Conservation (phyloP, 768 basidiomycete species). For the Suillus placidus region DNA sequence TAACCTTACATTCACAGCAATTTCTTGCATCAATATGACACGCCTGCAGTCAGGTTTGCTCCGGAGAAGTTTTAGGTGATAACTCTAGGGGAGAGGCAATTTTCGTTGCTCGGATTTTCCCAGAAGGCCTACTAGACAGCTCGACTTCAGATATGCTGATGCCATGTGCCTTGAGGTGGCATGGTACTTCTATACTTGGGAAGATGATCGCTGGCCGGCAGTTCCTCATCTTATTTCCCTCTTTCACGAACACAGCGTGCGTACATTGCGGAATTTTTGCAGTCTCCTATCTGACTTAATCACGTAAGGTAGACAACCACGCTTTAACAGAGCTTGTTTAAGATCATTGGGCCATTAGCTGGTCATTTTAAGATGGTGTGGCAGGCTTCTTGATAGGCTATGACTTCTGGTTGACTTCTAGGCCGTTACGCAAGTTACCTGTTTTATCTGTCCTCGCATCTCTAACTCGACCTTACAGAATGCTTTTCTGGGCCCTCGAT, state of each 20-base stretch:
- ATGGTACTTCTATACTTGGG: constrained; percentile 83
- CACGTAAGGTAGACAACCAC: constrained; percentile 77
- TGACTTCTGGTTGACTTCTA: constrained; percentile 30
- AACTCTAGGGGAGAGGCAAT: constrained; percentile 76
- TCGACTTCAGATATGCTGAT: neutral
- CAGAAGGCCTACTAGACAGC: constrained; percentile 55
- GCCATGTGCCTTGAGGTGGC: constrained; percentile 63
- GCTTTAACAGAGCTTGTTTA: constrained; percentile 82
- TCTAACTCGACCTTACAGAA: constrained; percentile 45
- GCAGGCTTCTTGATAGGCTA: constrained; percentile 72
- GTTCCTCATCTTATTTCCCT: constrained; percentile 60
- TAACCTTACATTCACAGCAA: no score
- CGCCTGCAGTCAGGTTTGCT: constrained; percentile 62
- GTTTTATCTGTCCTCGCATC: constrained; percentile 36
- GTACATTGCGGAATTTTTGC: constrained; percentile 13
- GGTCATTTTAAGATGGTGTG: constrained; percentile 64
- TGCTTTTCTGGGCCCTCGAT: constrained; percentile 25
- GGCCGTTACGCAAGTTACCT: neutral
- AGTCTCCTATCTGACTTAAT: constrained; percentile 4
- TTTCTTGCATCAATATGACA: no score
- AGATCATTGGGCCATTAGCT: constrained; percentile 88
- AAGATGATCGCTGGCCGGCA: constrained; percentile 62
- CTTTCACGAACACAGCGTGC: constrained; percentile 50
- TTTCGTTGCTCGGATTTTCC: constrained; percentile 79
- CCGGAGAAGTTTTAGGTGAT: constrained; percentile 90